Conservation (phyloP, 2,329 filamentous ascomycete genomes). For the Chrysoporthe puriensis region DNA sequence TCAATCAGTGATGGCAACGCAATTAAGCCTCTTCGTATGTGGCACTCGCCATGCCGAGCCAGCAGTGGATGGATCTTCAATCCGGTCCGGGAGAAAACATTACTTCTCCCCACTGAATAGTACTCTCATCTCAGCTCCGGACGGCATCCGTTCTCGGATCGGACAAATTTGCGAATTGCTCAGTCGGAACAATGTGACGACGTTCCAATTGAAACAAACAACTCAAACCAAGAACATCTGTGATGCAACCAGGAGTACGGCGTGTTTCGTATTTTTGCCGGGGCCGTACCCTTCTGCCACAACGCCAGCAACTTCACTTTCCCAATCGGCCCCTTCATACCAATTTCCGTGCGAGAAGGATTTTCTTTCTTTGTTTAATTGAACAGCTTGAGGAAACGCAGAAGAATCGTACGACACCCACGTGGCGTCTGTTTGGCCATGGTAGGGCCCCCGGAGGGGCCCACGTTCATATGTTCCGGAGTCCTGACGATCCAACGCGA, state of each 20-base stretch:
- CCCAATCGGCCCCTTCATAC: not conserved
- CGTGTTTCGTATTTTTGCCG: constrained; percentile 18
- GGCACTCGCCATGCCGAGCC: constrained; percentile 9
- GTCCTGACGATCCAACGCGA: constrained; percentile 34
- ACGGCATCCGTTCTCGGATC: not conserved
- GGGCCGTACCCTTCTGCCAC: not conserved
- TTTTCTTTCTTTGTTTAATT: not conserved
- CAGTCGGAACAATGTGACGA: not conserved
- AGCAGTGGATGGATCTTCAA: constrained; percentile 17
- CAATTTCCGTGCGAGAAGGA: not conserved
- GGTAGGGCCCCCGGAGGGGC: not conserved
- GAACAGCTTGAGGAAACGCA: not conserved
- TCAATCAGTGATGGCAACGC: not conserved
- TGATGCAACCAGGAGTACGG: constrained; percentile 6
- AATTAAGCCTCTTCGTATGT: not conserved
- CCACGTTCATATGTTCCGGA: constrained; percentile 1
- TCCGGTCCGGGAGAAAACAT: constrained; percentile 16
- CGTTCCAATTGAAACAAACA: constrained; percentile 13
- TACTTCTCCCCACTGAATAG: constrained; percentile 2
- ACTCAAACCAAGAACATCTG: not conserved
- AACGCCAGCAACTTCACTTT: not conserved
- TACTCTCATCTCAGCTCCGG: not conserved
- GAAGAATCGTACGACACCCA: not conserved
- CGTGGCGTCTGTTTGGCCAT: constrained; percentile 9
- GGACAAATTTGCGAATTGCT: not conserved